A percentile compares a stretch with the other conserved stretches of the same genome.
These are phyloP conservation scores for Dioscorea alata DNA, from an alignment of 106 monocot species.

Conservation along the genomic window DNA sequence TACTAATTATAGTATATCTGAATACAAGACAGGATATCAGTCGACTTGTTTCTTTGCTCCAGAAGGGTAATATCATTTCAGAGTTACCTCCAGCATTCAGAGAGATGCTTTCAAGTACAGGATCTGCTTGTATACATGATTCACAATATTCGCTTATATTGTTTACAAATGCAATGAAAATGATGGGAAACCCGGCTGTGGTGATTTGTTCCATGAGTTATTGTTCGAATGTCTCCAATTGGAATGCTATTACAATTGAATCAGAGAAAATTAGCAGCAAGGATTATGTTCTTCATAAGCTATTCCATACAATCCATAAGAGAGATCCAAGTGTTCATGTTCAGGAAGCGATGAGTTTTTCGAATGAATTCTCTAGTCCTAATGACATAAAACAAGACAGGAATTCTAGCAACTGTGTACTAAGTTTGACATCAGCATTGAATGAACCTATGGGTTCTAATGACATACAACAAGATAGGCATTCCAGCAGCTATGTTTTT, in stretches of 20 bases:
- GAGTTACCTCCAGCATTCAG: constrained; percentile 14
- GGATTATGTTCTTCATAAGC: constrained; percentile 2
- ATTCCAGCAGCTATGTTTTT: no score
- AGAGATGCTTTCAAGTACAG: background rate
- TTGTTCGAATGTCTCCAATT: background rate
- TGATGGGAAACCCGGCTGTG: constrained; percentile 18
- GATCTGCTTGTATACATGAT: background rate
- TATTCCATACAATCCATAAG: constrained; percentile 9
- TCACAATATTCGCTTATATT: background rate
- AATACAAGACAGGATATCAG: constrained; percentile 10
- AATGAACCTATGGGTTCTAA: no score
- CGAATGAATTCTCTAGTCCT: no score
- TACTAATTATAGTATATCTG: constrained; percentile 14
- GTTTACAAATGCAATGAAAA: constrained; percentile 18
- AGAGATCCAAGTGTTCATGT: background rate
- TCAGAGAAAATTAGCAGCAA: constrained; percentile 1
- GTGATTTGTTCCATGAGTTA: constrained; percentile 2
- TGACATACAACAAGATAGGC: no score
- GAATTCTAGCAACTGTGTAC: no score
- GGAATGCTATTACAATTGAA: constrained; percentile 7
- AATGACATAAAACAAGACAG: no score
- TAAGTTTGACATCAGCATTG: no score
- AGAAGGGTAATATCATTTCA: background rate
- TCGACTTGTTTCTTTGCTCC: constrained; percentile 1
- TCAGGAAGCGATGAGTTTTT: background rate